Percentiles rank a stretch among this genome's conserved stretches.
phyloP scores from a whole-genome alignment of 2,329 filamentous ascomycete species.

The Fusarium anthophilum region DNA sequence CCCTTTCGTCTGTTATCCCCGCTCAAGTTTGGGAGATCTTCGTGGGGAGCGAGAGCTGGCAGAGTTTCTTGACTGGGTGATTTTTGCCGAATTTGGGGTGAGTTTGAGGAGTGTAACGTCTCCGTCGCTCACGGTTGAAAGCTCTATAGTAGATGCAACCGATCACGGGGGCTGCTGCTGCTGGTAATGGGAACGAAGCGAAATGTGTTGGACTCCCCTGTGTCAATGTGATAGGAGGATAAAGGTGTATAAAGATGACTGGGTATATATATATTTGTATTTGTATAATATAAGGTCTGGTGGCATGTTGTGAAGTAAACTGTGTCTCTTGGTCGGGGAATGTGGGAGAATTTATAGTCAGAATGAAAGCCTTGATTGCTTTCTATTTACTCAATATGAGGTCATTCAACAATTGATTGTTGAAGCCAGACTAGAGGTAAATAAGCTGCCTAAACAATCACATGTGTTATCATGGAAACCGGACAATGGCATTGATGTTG shows the following conservation, averaged over 20 bases:
- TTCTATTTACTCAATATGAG: not conserved
- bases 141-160: not conserved
- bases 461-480: not conserved
- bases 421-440: not conserved
- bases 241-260: no score
- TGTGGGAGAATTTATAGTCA: not conserved
- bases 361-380: not conserved
- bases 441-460: not conserved
- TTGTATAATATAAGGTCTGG: not conserved
- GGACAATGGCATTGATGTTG: not conserved
- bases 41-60: no score
- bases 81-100: not conserved
- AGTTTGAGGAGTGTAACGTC: rapidly evolving
- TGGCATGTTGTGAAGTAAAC: not conserved
- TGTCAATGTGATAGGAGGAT: rapidly evolving
- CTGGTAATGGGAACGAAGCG: not conserved
- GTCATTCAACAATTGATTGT: not conserved
- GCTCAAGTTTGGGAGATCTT: not conserved
- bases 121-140: no score
- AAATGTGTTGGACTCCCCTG: not conserved
- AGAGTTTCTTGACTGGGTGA: not conserved
- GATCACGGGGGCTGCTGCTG: not conserved
- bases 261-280: no score
- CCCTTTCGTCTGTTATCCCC: not conserved
- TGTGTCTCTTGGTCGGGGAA: not conserved